Conservation (phyloP, 768 basidiomycete genomes). For the Calocybe cyanea region DNA sequence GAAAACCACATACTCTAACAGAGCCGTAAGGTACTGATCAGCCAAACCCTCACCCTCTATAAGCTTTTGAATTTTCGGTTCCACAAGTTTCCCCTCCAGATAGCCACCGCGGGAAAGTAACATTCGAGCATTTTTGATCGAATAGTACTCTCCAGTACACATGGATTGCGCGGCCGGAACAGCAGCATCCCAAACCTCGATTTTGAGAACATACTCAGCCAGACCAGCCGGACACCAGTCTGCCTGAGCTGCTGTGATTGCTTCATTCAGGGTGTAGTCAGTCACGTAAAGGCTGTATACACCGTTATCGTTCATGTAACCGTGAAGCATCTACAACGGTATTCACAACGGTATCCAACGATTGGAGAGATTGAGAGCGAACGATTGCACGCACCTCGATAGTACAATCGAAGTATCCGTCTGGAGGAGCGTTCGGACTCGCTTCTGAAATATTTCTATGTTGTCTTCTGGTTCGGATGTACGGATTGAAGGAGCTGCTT, state of each 20-base stretch:
- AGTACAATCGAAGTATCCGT: conserved; percentile 60
- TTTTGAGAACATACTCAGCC: conserved; percentile 41
- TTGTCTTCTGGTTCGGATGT: conserved; percentile 18
- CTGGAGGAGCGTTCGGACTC: conserved; percentile 37
- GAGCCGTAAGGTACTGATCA: conserved; percentile 37
- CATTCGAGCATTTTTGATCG: conserved; percentile 50
- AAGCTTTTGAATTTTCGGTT: conserved; percentile 42
- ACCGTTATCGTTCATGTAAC: conserved; percentile 31
- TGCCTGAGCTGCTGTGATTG: conserved; percentile 28
- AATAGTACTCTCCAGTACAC: conserved; percentile 47
- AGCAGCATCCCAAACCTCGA: conserved; percentile 60
- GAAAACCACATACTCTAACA: conserved; percentile 44
- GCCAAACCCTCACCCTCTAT: conserved; percentile 32
- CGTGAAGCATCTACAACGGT: conserved; percentile 44
- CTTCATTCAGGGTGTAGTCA: conserved; percentile 53
- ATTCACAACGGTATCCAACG: too few relatives aligned
- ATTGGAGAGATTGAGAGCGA: neutral
- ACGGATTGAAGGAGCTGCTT: conserved; percentile 5
- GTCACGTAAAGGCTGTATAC: conserved; percentile 57
- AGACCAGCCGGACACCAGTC: conserved; percentile 47
- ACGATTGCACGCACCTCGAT: conserved; percentile 42
- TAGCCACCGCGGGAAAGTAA: conserved; percentile 31
- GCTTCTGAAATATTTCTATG: conserved; percentile 52
- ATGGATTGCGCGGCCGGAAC: conserved; percentile 36
- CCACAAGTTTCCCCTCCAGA: conserved; percentile 51